These are phyloP conservation scores for Albugo laibachii DNA, from an alignment of 352 stramenopile genomes.

Conservation along the genomic window DNA sequence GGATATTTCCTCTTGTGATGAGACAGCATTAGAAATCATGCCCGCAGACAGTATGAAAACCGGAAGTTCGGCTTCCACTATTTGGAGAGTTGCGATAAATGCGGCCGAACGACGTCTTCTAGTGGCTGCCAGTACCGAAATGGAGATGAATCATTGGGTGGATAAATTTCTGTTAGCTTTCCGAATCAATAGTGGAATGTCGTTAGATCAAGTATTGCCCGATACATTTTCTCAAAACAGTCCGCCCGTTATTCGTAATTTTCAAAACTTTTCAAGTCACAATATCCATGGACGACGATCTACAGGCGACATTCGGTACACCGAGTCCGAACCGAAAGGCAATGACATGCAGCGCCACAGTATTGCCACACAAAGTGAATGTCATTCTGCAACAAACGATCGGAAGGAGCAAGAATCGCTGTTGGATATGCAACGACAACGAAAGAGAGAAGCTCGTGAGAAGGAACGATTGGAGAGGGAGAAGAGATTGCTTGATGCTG, in stretches of 20 bases:
- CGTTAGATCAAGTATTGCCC: background rate
- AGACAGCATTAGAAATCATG: slow-evolving; percentile 58
- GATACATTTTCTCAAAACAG: background rate
- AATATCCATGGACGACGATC: slow-evolving; percentile 1
- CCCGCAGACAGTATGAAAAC: slow-evolving; percentile 55
- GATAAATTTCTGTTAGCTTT: slow-evolving; percentile 41
- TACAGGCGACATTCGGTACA: slow-evolving; percentile 3
- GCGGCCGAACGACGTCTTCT: slow-evolving; percentile 31
- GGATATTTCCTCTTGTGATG: slow-evolving; percentile 35
- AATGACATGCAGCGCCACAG: background rate
- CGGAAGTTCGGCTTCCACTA: slow-evolving; percentile 38
- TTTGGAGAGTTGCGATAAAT: slow-evolving; percentile 64
- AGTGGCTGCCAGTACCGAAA: slow-evolving; percentile 46
- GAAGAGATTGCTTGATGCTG: background rate
- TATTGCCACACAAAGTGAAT: background rate
- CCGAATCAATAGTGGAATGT: slow-evolving; percentile 27
- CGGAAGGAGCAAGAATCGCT: slow-evolving; percentile 17
- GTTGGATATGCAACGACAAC: slow-evolving; percentile 37
- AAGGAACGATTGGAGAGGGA: background rate
- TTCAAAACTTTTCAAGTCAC: slow-evolving; percentile 49
- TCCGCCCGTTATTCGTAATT: slow-evolving; percentile 27
- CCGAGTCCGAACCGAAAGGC: background rate
- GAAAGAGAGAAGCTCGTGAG: slow-evolving; percentile 53
- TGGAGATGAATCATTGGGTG: slow-evolving; percentile 76
- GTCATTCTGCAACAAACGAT: background rate